A percentile compares a stretch with the other conserved stretches of the same genome.
Evolutionary conservation across 1,139 yeast genomes (phyloP).

Genomic region (Fermentozyma sake): DNA sequence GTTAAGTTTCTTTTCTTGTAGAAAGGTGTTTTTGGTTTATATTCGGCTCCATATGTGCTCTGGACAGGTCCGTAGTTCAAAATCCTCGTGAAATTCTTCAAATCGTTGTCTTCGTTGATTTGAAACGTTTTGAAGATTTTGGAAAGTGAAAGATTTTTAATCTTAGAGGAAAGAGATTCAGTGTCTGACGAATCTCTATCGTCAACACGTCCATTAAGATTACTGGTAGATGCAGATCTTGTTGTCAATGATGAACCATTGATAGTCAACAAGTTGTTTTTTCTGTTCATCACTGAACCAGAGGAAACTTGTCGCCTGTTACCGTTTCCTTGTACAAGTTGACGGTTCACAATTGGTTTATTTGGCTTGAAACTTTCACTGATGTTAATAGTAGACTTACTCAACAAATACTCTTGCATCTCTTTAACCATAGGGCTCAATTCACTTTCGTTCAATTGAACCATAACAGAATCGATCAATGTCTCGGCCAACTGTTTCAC

Average conservation of each 20-base stretch:
- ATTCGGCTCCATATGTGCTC: constrained; percentile 47
- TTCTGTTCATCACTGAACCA: constrained; percentile 27
- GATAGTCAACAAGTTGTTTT: constrained; percentile 24
- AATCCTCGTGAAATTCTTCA: constrained; percentile 35
- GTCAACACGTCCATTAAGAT: constrained; percentile 12
- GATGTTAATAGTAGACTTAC: constrained; percentile 44
- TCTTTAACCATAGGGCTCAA: constrained; percentile 59
- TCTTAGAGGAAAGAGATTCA: constrained; percentile 34
- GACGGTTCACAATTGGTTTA: constrained; percentile 29
- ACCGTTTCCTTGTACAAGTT: constrained; percentile 12
- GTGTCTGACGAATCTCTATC: constrained; percentile 22
- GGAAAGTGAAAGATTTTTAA: constrained; percentile 39
- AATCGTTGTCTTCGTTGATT: constrained; percentile 37
- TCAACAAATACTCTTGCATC: constrained; percentile 60
- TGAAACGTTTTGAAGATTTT: constrained; percentile 41
- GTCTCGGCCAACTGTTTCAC: constrained; percentile 71
- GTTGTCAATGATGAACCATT: constrained; percentile 27
- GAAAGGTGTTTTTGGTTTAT: constrained; percentile 49
- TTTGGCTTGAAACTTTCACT: constrained; percentile 37
- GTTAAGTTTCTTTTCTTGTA: constrained; percentile 37
- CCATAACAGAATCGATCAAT: constrained; percentile 70
- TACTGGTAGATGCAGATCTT: constrained; percentile 31
- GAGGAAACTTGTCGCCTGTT: constrained; percentile 32
- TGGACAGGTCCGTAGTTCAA: constrained; percentile 39
- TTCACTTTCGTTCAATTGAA: constrained; percentile 62